These are phyloP conservation scores for Geotrichum candidum DNA, from an alignment of 1,139 yeast species.

Conservation along the genomic window DNA sequence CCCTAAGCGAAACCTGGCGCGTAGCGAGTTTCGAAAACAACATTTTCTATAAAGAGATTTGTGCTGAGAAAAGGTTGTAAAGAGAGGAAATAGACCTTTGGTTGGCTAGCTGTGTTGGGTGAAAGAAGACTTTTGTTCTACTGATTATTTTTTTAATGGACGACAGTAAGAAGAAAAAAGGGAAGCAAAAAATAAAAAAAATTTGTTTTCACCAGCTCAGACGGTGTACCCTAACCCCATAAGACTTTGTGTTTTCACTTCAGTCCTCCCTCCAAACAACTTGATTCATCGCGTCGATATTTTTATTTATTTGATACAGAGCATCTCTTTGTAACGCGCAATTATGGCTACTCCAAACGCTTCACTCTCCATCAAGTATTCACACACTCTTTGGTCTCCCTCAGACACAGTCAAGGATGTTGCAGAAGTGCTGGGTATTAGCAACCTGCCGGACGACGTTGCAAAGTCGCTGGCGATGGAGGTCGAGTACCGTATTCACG, in stretches of 20 bases:
- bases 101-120: not conserved
- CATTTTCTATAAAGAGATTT: constrained; percentile 2
- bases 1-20: constrained; percentile 19
- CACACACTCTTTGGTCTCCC: constrained; percentile 97
- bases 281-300: not conserved
- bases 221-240: not conserved
- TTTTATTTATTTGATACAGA: not conserved
- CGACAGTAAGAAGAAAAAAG: not conserved
- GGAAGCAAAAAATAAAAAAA: not conserved
- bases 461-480: constrained; percentile 97
- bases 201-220: not conserved
- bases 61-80: not conserved
- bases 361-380: constrained; percentile 43
- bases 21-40: constrained; percentile 17
- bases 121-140: not conserved
- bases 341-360: constrained; percentile 10
- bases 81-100: not conserved
- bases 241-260: not conserved
- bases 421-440: constrained; percentile 83
- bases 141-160: not conserved
- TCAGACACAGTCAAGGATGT: constrained; percentile 95
- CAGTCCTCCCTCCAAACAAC: not conserved
- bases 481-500: constrained; percentile 93
- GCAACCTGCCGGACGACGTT: constrained; percentile 79
- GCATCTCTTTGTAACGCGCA: not conserved